Percentiles rank a stretch among this genome's conserved stretches.
These are phyloP conservation scores for Halocafeteria seosinensis DNA, from an alignment of 108 stramenopile genomes.

Conservation along the genomic window DNA sequence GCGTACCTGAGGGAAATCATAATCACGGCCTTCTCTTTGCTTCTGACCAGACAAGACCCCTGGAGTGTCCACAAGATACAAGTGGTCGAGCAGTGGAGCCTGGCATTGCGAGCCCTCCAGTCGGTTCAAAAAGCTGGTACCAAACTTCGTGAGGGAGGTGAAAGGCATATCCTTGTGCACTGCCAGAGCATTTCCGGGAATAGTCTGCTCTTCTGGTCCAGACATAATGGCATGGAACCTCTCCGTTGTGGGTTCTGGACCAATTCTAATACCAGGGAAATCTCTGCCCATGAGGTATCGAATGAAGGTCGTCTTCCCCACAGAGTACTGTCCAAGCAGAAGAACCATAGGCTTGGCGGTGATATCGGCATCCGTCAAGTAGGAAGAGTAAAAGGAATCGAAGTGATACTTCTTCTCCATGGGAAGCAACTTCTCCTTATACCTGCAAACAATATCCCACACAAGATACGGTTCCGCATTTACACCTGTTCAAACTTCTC, in stretches of 20 bases:
- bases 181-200: conserved; percentile 91
- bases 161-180: conserved; percentile 87
- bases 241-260: conserved; percentile 95
- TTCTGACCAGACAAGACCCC: conserved; percentile 43
- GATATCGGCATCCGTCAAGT: conserved; percentile 42
- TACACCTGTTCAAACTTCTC: not conserved
- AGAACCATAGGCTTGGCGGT: conserved; percentile 51
- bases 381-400: conserved; percentile 22
- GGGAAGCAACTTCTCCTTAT: not conserved
- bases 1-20: too few relatives aligned
- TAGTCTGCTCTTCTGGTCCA: conserved; percentile 69
- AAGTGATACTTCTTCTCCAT: not conserved
- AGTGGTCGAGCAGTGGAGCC: conserved; percentile 54
- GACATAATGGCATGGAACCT: conserved; percentile 82
- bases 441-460: not conserved
- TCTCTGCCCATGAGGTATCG: conserved; percentile 28
- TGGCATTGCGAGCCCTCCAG: conserved; percentile 77
- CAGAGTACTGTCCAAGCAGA: conserved; percentile 45
- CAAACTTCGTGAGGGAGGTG: conserved; percentile 73
- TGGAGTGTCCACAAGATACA: conserved; percentile 83
- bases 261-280: conserved; percentile 64
- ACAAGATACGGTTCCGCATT: not conserved
- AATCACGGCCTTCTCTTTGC: conserved; percentile 34
- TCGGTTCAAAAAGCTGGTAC: conserved; percentile 76
- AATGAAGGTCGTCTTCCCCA: conserved; percentile 52